Percentiles rank a stretch among this genome's conserved stretches.
Evolutionary conservation across 768 basidiomycete species (phyloP).

Genomic region (Agaricus blazei): DNA sequence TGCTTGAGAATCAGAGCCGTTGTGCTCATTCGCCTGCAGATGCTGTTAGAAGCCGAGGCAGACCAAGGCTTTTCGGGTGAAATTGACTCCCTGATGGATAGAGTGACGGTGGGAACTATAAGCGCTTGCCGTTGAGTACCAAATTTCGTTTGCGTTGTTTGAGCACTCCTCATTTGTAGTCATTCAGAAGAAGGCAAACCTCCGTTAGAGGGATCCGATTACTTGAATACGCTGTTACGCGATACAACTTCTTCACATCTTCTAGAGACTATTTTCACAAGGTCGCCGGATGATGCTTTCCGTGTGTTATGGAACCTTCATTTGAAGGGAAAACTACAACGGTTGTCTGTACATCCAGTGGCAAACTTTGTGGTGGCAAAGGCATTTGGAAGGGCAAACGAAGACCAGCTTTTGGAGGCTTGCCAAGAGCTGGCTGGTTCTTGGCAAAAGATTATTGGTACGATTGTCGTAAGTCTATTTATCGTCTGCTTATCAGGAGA

Average conservation of each 20-base stretch:
- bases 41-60: conserved; percentile 80
- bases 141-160: background rate
- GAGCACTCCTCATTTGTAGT: background rate
- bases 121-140: conserved; percentile 50
- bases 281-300: conserved; percentile 60
- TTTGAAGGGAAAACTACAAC: conserved; percentile 65
- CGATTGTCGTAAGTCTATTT: conserved; percentile 23
- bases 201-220: conserved; percentile 57
- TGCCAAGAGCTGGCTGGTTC: conserved; percentile 54
- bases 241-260: conserved; percentile 89
- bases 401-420: conserved; percentile 46
- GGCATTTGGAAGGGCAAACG: conserved; percentile 60
- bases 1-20: background rate
- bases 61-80: conserved; percentile 53
- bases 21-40: conserved; percentile 33
- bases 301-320: conserved; percentile 70
- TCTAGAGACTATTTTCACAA: conserved; percentile 72
- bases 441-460: conserved; percentile 66
- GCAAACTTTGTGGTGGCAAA: conserved; percentile 92
- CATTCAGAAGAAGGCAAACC: conserved; percentile 1
- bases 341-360: conserved; percentile 80
- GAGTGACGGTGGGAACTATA: conserved; percentile 72
- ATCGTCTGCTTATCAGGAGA: conserved; percentile 3
- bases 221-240: conserved; percentile 73
- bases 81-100: conserved; percentile 75